phyloP scores from a whole-genome alignment of 768 basidiomycete genomes.

The Termitomyces sp. region DNA sequence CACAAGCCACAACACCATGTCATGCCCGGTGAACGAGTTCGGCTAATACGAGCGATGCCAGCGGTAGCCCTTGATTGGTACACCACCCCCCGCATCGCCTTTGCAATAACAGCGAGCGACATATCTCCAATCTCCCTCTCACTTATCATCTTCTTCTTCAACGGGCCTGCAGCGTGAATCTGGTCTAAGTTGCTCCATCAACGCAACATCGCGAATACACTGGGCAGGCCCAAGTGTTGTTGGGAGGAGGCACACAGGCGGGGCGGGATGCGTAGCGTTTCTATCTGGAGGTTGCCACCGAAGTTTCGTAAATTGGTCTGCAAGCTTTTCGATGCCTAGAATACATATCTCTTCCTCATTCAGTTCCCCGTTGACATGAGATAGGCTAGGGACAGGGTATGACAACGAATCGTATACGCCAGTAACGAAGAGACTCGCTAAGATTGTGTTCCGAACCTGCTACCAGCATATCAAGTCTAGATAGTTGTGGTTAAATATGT shows the following conservation, averaged over 20 bases:
- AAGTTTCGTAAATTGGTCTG: conserved; percentile 80
- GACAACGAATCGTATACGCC: conserved; percentile 91
- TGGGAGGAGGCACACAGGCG: conserved; percentile 71
- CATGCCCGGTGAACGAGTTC: conserved; percentile 84
- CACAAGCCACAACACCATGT: conserved; percentile 90
- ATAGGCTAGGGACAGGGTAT: conserved; percentile 69
- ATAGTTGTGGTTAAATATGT: background rate
- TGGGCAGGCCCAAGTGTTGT: conserved; percentile 82
- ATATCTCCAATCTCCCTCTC: conserved; percentile 68
- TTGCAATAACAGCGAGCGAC: conserved; percentile 59
- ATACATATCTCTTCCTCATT: conserved; percentile 86
- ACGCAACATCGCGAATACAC: conserved; percentile 70
- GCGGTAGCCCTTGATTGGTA: conserved; percentile 77
- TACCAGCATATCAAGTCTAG: conserved; percentile 79
- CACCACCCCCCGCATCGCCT: conserved; percentile 79
- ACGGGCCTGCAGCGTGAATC: conserved; percentile 67
- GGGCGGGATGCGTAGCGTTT: conserved; percentile 35
- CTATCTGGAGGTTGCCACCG: conserved; percentile 73
- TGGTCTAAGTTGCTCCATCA: conserved; percentile 80
- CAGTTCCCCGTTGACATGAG: conserved; percentile 65
- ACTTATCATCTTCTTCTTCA: conserved; percentile 77
- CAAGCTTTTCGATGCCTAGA: conserved; percentile 86
- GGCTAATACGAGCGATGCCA: conserved; percentile 76
- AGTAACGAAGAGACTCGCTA: conserved; percentile 81
- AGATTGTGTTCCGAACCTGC: conserved; percentile 79